Evolutionary conservation across 495 filamentous ascomycete species (phyloP).

Genomic region (Corynascus novoguineensis): DNA sequence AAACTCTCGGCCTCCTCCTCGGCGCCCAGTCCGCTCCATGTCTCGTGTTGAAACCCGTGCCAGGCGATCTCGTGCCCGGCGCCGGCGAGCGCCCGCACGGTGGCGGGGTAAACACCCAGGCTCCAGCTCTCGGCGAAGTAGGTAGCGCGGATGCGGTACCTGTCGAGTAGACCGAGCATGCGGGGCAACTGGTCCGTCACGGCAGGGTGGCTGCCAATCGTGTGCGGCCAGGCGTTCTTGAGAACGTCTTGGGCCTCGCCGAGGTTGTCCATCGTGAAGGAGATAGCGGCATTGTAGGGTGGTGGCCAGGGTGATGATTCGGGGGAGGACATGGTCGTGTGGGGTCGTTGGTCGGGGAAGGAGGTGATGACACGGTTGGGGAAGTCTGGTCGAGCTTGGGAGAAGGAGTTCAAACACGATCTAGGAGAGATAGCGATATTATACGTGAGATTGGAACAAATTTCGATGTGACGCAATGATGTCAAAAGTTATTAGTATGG

Average conservation of each 20-base stretch:
- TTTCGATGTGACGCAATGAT: no score
- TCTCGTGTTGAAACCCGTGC: slow-evolving; percentile 36
- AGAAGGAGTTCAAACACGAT: no score
- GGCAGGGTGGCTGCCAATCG: slow-evolving; percentile 28
- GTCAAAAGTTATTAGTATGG: no score
- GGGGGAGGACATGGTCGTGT: not conserved
- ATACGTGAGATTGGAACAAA: no score
- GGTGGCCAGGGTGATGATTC: slow-evolving; percentile 24
- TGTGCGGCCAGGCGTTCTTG: slow-evolving; percentile 22
- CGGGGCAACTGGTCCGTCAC: slow-evolving; percentile 29
- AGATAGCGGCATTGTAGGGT: slow-evolving; percentile 28
- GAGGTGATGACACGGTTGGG: not conserved
- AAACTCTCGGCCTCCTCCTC: slow-evolving; percentile 21
- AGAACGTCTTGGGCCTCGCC: slow-evolving; percentile 37
- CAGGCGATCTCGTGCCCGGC: slow-evolving; percentile 32
- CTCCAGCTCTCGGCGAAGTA: slow-evolving; percentile 37
- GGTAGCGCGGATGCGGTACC: slow-evolving; percentile 26
- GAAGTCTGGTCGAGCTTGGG: not conserved
- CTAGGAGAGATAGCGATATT: no score
- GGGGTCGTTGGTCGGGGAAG: not conserved
- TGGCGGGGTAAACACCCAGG: slow-evolving; percentile 27
- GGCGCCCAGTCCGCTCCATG: slow-evolving; percentile 20
- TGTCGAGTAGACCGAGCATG: slow-evolving; percentile 28
- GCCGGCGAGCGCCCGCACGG: slow-evolving; percentile 11
- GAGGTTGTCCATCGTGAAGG: slow-evolving; percentile 37